A percentile compares a stretch with the other conserved stretches of the same genome.
Conservation (phyloP, 2,329 filamentous ascomycete species). For the Alternaria ventricosa region DNA sequence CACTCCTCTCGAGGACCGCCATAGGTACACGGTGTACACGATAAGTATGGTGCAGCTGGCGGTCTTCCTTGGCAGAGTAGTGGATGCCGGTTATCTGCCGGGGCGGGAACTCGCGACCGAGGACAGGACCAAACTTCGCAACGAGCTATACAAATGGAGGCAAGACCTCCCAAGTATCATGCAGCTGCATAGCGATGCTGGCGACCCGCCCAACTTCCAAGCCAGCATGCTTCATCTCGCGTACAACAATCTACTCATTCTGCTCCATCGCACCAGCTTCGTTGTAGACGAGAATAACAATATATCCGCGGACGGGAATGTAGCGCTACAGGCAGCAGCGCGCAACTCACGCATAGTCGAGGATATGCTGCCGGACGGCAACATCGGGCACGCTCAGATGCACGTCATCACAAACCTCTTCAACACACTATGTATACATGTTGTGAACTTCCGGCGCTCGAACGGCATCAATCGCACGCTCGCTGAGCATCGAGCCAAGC, state of each 20-base stretch:
- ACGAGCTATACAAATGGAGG: constrained; percentile 52
- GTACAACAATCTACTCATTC: constrained; percentile 57
- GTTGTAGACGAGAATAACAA: constrained; percentile 45
- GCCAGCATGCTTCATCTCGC: constrained; percentile 52
- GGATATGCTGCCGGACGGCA: constrained; percentile 54
- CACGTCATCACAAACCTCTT: constrained; percentile 59
- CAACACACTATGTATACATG: constrained; percentile 58
- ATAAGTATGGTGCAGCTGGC: constrained; percentile 51
- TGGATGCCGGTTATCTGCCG: constrained; percentile 47
- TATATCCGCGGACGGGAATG: constrained; percentile 46
- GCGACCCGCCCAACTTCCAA: constrained; percentile 47
- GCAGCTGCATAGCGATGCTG: constrained; percentile 41
- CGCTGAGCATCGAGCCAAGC: constrained; percentile 57
- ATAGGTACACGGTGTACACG: constrained; percentile 42
- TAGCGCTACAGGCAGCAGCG: constrained; percentile 55
- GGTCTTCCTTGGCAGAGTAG: constrained; percentile 46
- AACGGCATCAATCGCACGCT: constrained; percentile 51
- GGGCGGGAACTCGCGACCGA: constrained; percentile 23
- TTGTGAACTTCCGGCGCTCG: constrained; percentile 51
- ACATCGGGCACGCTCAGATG: constrained; percentile 54
- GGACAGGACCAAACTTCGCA: constrained; percentile 28
- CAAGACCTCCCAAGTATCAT: constrained; percentile 45
- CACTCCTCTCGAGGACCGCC: constrained; percentile 36
- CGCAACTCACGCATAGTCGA: constrained; percentile 57
- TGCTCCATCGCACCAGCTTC: constrained; percentile 54